Evolutionary conservation across 441 rosid genomes (phyloP).

Genomic region (Cnidoscolus chayamansa): DNA sequence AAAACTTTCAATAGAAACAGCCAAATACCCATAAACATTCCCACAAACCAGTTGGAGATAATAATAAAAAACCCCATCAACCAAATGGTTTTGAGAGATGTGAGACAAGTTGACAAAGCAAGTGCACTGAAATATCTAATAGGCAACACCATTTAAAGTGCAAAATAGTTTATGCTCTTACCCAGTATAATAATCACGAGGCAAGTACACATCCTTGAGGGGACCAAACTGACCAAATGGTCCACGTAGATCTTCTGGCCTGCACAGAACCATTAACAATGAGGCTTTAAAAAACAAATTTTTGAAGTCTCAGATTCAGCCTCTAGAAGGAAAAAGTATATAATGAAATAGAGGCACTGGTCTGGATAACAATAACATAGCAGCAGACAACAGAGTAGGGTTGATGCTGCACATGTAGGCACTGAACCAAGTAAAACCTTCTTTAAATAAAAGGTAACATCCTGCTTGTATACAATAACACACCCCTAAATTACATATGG

Average conservation of each 20-base stretch:
- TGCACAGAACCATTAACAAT: constrained; percentile 27
- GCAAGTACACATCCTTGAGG: constrained; percentile 85
- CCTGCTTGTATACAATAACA: neutral
- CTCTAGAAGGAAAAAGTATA: neutral
- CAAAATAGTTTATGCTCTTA: constrained; percentile 29
- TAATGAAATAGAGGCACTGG: neutral
- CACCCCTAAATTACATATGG: neutral
- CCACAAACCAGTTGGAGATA: constrained; percentile 44
- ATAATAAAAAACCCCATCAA: constrained; percentile 31
- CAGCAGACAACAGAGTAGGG: neutral
- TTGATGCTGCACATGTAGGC: neutral
- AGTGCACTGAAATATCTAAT: neutral
- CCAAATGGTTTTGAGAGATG: constrained; percentile 24
- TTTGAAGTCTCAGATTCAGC: too few species aligned
- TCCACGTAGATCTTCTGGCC: constrained; percentile 78
- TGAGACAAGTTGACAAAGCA: neutral
- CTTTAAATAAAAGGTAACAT: neutral
- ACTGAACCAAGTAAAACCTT: neutral
- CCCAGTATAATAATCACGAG: constrained; percentile 90
- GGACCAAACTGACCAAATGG: constrained; percentile 88
- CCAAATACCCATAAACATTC: constrained; percentile 63
- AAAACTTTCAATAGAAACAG: constrained; percentile 74
- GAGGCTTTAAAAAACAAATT: too few species aligned
- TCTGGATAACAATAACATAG: neutral
- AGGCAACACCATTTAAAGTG: neutral